Evolutionary conservation across 78 protist species (phyloP), one percentile per base, ranked within the genome.

Genomic region (Parvularia atlantis): DNA sequence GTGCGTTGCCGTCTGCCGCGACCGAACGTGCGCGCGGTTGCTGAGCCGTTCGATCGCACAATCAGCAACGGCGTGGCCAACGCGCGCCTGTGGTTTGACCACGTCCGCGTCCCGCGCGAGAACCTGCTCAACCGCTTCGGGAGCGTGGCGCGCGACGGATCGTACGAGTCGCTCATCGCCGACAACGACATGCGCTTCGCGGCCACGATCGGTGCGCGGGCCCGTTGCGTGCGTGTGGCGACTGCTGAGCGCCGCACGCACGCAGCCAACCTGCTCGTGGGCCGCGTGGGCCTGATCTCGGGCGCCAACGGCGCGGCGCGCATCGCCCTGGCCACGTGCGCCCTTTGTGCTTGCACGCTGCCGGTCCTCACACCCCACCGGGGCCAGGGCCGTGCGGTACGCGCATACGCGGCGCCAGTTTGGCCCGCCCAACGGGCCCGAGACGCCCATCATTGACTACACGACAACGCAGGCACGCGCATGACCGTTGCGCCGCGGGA

Each of bases 321-420:
- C 4, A n/a, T 61, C 24, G 66, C 37, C 37, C 62, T n/a, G n/a
- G n/a, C n/a, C n/a, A n/a, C n/a, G n/a, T n/a, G n/a, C n/a, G n/a
- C n/a, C n/a, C n/a, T n/a, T n/a, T n/a, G n/a, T n/a, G n/a, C n/a
- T n/a, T n/a, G n/a, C n/a, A n/a, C 43, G 13, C 67, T 62, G 28
- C 26, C 60, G 26, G n/a, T 4, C 13, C 77, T 31, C 36, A 1
- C n/a, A n/a, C n/a, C n/a, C n/a, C n/a, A n/a, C n/a, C n/a, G n/a
- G 19, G 11, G 80, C 94, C 16, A 80, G 83, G 30, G 88, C 87
- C 40, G 22, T 79, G 5, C 68, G 88, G 33, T 89, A 89, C 75
- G 54, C 81, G 1, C 33, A 60, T 0, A 56, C 78, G 39, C 66
- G 94, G 31, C 62, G 71, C 41, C 94, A 89, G 36, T 30, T 53